Percentiles rank a stretch among this genome's conserved stretches.
These are phyloP conservation scores for Nitzschia sp. DNA, from an alignment of 108 stramenopile genomes.

Conservation along the genomic window DNA sequence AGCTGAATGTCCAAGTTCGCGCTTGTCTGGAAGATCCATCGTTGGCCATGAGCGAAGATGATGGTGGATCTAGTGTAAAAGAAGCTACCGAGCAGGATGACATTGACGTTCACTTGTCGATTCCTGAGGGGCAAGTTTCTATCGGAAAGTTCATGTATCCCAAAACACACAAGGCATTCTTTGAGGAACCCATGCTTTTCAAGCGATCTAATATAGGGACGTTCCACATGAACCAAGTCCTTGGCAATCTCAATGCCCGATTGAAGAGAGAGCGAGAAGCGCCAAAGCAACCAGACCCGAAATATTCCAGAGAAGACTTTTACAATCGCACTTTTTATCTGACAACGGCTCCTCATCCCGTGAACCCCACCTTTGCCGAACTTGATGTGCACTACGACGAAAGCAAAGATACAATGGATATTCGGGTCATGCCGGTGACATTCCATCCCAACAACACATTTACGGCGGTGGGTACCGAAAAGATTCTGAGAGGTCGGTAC, in stretches of 20 bases:
- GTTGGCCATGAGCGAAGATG: background rate
- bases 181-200: slow-evolving; percentile 32
- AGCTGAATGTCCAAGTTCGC: slow-evolving; percentile 4
- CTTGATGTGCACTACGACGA: slow-evolving; percentile 11
- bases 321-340: slow-evolving; percentile 19
- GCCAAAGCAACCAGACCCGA: background rate
- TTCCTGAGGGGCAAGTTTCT: slow-evolving; percentile 16
- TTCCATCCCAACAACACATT: slow-evolving; percentile 34
- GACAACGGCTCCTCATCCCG: slow-evolving; percentile 21
- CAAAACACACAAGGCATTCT: slow-evolving; percentile 26
- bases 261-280: slow-evolving; percentile 3
- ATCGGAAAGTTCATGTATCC: slow-evolving; percentile 36
- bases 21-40: background rate
- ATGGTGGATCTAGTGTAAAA: background rate
- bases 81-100: background rate
- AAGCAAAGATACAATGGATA: slow-evolving; percentile 2
- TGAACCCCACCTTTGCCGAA: slow-evolving; percentile 10
- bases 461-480: slow-evolving; percentile 19
- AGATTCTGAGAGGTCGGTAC: slow-evolving; percentile 27
- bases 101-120: slow-evolving; percentile 22
- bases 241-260: slow-evolving; percentile 22
- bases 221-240: slow-evolving; percentile 15
- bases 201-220: slow-evolving; percentile 3
- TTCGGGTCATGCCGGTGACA: slow-evolving; percentile 11
- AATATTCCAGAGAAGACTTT: slow-evolving; percentile 14